These are phyloP conservation scores for Thermomyces lanuginosus DNA, from an alignment of 2,329 filamentous ascomycete genomes.

Conservation along the genomic window DNA sequence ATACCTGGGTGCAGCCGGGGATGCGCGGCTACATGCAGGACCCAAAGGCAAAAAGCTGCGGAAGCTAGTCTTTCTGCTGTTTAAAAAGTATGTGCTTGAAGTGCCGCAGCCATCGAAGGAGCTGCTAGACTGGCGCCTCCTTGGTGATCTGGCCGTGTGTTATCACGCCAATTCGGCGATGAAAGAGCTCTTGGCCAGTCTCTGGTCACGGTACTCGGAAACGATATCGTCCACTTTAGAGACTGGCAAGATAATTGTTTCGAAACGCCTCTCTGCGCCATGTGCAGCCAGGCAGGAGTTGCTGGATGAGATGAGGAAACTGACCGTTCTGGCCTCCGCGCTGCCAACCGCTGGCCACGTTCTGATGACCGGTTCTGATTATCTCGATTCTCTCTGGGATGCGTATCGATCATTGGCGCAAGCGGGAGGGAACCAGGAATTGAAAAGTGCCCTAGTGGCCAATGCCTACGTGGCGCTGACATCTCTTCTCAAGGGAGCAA, in stretches of 20 bases:
- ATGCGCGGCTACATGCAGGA: slow-evolving; percentile 13
- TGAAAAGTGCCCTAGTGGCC: slow-evolving; percentile 53
- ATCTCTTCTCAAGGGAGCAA: slow-evolving; percentile 49
- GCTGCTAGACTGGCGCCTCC: slow-evolving; percentile 48
- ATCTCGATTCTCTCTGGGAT: slow-evolving; percentile 54
- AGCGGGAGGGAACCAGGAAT: slow-evolving; percentile 39
- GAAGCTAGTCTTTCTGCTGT: slow-evolving; percentile 48
- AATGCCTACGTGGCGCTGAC: slow-evolving; percentile 60
- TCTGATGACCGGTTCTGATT: slow-evolving; percentile 74
- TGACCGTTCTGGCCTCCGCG: slow-evolving; percentile 25
- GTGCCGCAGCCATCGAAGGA: slow-evolving; percentile 26
- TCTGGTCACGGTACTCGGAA: slow-evolving; percentile 26
- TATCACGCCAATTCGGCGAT: slow-evolving; percentile 49
- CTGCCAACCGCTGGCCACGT: slow-evolving; percentile 35
- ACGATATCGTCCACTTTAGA: slow-evolving; percentile 21
- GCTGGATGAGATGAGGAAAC: slow-evolving; percentile 16
- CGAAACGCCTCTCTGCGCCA: slow-evolving; percentile 14
- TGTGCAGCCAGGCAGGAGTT: slow-evolving; percentile 8
- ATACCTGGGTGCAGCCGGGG: slow-evolving; percentile 36
- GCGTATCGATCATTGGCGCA: slow-evolving; percentile 14
- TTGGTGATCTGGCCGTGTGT: slow-evolving; percentile 50
- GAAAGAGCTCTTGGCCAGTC: slow-evolving; percentile 35
- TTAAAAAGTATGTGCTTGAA: slow-evolving; percentile 39
- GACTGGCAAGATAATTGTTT: slow-evolving; percentile 19
- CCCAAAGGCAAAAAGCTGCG: slow-evolving; percentile 37